These are phyloP conservation scores for Crocinoboletus sp. DNA, from an alignment of 1,284 basidiomycete species.

Conservation along the genomic window DNA sequence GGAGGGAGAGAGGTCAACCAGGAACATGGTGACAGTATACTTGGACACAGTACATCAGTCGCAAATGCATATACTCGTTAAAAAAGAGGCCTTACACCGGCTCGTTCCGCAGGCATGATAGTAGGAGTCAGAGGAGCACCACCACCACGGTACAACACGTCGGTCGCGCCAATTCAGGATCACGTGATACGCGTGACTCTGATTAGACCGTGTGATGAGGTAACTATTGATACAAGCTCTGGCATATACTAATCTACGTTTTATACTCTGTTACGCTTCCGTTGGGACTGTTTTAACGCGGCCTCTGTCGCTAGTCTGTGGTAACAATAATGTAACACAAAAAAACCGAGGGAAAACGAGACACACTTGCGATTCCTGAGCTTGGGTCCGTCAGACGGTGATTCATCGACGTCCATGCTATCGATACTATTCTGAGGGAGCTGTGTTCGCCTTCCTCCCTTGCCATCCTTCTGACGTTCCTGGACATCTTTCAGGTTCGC, in stretches of 20 bases:
- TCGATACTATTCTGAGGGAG: constrained; percentile 29
- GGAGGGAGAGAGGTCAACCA: constrained; percentile 82
- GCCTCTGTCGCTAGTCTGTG: constrained; percentile 31
- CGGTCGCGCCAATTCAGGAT: constrained; percentile 24
- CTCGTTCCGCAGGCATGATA: constrained; percentile 68
- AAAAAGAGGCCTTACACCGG: constrained; percentile 51
- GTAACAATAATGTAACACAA: not conserved
- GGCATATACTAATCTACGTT: not conserved
- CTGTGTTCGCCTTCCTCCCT: constrained; percentile 33
- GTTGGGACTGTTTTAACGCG: constrained; percentile 32
- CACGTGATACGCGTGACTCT: constrained; percentile 25
- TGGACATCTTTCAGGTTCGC: constrained; percentile 38
- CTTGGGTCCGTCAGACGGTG: constrained; percentile 32
- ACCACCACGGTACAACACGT: constrained; percentile 23
- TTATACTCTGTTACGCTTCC: constrained; percentile 44
- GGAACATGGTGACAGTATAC: constrained; percentile 83
- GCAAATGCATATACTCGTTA: not conserved
- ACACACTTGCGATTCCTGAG: constrained; percentile 53
- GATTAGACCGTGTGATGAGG: not conserved
- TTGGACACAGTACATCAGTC: constrained; percentile 26
- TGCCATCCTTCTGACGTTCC: constrained; percentile 47
- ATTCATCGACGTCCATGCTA: constrained; percentile 50
- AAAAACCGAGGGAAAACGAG: not conserved
- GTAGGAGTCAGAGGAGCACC: constrained; percentile 9
- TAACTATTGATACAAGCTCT: constrained; percentile 16